These are phyloP conservation scores for Theobroma grandiflorum DNA, from an alignment of 441 rosid genomes.

Conservation along the genomic window DNA sequence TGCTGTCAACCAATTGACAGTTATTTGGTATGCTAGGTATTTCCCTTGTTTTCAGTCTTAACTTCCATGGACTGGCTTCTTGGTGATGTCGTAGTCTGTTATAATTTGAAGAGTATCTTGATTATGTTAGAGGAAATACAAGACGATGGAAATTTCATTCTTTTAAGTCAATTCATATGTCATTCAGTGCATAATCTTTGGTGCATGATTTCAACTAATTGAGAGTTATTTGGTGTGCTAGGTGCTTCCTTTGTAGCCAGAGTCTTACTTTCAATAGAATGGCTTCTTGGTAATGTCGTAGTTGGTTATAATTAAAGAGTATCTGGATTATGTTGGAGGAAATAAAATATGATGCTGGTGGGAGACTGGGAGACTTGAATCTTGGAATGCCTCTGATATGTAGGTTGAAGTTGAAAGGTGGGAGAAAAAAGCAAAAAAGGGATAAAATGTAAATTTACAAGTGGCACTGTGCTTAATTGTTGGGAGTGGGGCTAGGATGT, in stretches of 20 bases:
- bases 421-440: neutral
- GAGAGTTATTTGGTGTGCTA: neutral
- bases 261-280: neutral
- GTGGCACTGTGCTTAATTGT: neutral
- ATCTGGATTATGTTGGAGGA: neutral
- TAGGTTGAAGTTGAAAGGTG: neutral
- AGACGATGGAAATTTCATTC: neutral
- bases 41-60: neutral
- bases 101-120: neutral
- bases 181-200: neutral
- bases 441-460: neutral
- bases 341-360: neutral
- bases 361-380: constrained; percentile 2
- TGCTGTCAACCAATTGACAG: neutral
- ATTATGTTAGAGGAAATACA: neutral
- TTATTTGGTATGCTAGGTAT: neutral
- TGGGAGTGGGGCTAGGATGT: neutral
- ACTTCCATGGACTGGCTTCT: neutral
- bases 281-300: neutral
- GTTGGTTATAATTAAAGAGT: neutral
- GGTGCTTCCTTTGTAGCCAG: neutral
- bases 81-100: neutral
- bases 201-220: neutral
- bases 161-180: too few relatives aligned
- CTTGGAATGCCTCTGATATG: neutral